Evolutionary conservation across 2,329 filamentous ascomycete species (phyloP).

Genomic region (Taxawa tesnikishii): DNA sequence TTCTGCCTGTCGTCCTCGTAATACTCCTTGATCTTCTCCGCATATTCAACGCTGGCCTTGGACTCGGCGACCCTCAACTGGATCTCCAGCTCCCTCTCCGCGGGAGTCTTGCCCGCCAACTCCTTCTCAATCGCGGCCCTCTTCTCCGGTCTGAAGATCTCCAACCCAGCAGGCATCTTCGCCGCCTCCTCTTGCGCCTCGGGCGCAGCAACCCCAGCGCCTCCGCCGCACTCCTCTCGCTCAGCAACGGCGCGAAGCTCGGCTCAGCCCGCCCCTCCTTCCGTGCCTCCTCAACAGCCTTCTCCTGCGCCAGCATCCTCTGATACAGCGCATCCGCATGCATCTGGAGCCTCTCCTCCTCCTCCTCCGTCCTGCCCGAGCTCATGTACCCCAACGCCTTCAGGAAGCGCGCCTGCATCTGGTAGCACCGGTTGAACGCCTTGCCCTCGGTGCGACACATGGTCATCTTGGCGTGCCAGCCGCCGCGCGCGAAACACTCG

Average conservation of each 20-base stretch:
- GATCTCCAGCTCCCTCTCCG: constrained; percentile 50
- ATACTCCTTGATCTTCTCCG: constrained; percentile 41
- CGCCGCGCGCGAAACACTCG: constrained; percentile 67
- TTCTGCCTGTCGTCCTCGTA: constrained; percentile 44
- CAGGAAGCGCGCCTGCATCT: constrained; percentile 80
- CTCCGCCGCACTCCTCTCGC: constrained; percentile 13
- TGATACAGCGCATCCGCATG: constrained; percentile 87
- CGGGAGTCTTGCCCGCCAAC: constrained; percentile 21
- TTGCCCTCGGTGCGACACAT: constrained; percentile 71
- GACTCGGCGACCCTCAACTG: constrained; percentile 52
- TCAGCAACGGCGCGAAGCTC: constrained; percentile 45
- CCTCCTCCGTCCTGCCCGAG: constrained; percentile 48
- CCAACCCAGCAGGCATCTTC: constrained; percentile 10
- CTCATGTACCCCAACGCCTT: constrained; percentile 81
- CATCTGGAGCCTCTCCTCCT: constrained; percentile 83
- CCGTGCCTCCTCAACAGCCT: constrained; percentile 56
- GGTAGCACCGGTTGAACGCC: constrained; percentile 76
- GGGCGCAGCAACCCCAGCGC: constrained; percentile 12
- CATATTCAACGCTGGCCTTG: constrained; percentile 48
- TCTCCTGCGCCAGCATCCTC: constrained; percentile 74
- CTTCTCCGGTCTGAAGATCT: constrained; percentile 10
- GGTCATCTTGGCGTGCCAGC: constrained; percentile 54
- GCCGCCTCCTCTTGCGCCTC: not conserved
- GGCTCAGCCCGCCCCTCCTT: constrained; percentile 41
- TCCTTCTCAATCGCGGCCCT: constrained; percentile 21